A percentile compares a stretch with the other conserved stretches of the same genome.
Conservation (phyloP, 106 monocot species). For the Agapanthus africanus region DNA sequence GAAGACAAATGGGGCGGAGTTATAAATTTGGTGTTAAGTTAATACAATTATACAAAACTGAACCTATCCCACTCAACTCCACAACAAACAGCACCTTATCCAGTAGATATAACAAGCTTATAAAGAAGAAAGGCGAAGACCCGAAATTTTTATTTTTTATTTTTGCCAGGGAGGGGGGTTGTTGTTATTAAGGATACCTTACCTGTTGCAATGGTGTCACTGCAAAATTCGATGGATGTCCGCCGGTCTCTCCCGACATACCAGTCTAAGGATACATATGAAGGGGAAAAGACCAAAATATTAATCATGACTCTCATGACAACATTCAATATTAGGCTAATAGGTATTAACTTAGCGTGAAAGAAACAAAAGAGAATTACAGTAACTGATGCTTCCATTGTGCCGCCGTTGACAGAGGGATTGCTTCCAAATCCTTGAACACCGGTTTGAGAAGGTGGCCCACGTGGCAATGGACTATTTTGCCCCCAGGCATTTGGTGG, state of each 20-base stretch:
- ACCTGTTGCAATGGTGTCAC: conserved; percentile 41
- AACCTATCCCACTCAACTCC: too few species aligned
- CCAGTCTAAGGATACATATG: conserved; percentile 25
- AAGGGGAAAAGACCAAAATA: background rate
- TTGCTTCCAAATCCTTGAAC: conserved; percentile 38
- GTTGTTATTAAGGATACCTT: conserved; percentile 1
- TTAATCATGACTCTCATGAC: background rate
- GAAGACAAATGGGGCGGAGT: too few species aligned
- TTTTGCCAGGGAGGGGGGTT: too few species aligned
- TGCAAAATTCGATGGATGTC: conserved; percentile 25
- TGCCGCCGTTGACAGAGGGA: conserved; percentile 26
- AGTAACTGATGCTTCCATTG: conserved; percentile 23
- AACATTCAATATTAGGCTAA: background rate
- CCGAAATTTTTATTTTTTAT: too few species aligned
- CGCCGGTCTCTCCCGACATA: conserved; percentile 34
- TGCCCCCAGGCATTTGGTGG: conserved; percentile 57
- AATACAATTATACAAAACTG: too few species aligned
- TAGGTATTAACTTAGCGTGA: background rate
- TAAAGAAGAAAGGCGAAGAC: background rate
- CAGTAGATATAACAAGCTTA: background rate
- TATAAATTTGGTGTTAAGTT: too few species aligned
- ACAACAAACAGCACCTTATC: too few species aligned
- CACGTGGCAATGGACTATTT: conserved; percentile 37
- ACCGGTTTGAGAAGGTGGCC: conserved; percentile 29
- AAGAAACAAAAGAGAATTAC: conserved; percentile 30